Evolutionary conservation across 441 rosid genomes (phyloP).

Genomic region (Jatropha podagrica): DNA sequence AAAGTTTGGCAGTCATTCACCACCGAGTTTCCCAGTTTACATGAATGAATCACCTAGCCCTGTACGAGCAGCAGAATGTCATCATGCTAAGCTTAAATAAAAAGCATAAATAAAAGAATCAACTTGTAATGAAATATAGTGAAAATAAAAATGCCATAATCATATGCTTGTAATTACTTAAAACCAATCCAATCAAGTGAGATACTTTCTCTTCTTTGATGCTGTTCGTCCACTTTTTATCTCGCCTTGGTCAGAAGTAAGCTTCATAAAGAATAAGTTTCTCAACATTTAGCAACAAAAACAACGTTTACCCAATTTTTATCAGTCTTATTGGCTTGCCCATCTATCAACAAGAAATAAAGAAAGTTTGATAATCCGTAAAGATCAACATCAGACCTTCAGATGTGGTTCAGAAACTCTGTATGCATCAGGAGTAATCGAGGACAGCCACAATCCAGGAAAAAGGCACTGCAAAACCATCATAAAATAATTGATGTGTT

Average conservation of each 20-base stretch:
- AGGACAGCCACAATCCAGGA: conserved; percentile 68
- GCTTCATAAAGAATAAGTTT: background rate
- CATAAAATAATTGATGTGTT: conserved; percentile 8
- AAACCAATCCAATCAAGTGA: conserved; percentile 11
- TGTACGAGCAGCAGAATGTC: conserved; percentile 25
- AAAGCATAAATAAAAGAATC: conserved; percentile 4
- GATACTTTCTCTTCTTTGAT: background rate
- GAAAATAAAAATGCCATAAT: conserved; percentile 6
- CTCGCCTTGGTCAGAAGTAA: background rate
- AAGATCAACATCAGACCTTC: conserved; percentile 36
- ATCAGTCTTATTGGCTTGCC: background rate
- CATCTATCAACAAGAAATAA: background rate
- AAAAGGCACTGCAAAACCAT: conserved; percentile 44
- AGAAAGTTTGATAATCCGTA: background rate
- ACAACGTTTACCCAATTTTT: background rate
- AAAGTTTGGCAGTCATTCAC: conserved; percentile 22
- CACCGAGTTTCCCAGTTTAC: conserved; percentile 13
- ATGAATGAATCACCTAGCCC: conserved; percentile 29
- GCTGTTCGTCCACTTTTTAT: background rate
- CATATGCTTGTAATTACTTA: background rate
- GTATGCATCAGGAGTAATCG: conserved; percentile 55
- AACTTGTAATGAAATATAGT: background rate
- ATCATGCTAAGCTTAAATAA: background rate
- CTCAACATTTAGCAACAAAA: background rate
- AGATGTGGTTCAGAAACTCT: conserved; percentile 45